Evolutionary conservation across 2,329 filamentous ascomycete species (phyloP).

Genomic region (Talaromyces sp.): DNA sequence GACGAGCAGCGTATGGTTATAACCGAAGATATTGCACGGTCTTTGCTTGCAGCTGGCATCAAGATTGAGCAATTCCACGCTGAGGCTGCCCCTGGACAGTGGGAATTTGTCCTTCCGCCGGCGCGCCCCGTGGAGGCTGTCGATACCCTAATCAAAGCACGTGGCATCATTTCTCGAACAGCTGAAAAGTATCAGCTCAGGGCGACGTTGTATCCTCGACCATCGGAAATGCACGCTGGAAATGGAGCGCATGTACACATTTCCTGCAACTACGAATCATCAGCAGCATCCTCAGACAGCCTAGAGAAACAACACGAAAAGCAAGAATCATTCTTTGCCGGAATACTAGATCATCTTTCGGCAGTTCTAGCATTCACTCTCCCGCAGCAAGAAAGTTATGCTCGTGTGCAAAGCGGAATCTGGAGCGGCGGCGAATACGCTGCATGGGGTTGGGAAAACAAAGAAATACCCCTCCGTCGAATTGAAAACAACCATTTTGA

Average conservation of each 20-base stretch:
- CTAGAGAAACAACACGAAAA: neutral
- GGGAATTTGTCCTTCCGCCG: slow-evolving; percentile 28
- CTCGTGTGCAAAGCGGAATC: slow-evolving; percentile 24
- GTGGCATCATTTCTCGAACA: slow-evolving; percentile 22
- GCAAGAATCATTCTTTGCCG: slow-evolving; percentile 25
- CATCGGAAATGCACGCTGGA: slow-evolving; percentile 18
- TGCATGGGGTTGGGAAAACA: slow-evolving; percentile 28
- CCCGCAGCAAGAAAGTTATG: slow-evolving; percentile 25
- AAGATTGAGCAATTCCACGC: slow-evolving; percentile 27
- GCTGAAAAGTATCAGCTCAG: slow-evolving; percentile 20
- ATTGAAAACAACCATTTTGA: slow-evolving; percentile 25
- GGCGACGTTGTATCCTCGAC: slow-evolving; percentile 26
- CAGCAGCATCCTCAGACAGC: neutral
- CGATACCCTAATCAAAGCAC: slow-evolving; percentile 26
- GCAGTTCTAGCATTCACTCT: slow-evolving; percentile 26
- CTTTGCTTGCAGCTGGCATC: slow-evolving; percentile 22
- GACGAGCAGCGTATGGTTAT: slow-evolving; percentile 4
- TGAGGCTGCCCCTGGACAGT: slow-evolving; percentile 28
- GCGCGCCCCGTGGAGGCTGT: slow-evolving; percentile 23
- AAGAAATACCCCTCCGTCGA: slow-evolving; percentile 25
- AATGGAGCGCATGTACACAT: slow-evolving; percentile 28
- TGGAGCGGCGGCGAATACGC: slow-evolving; percentile 29
- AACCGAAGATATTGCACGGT: slow-evolving; percentile 20
- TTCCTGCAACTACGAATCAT: slow-evolving; percentile 20
- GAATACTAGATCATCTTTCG: slow-evolving; percentile 25